Base-by-base conservation (phyloP, 2,329 filamentous ascomycete genomes). In the Trichophyton simii region DNA sequence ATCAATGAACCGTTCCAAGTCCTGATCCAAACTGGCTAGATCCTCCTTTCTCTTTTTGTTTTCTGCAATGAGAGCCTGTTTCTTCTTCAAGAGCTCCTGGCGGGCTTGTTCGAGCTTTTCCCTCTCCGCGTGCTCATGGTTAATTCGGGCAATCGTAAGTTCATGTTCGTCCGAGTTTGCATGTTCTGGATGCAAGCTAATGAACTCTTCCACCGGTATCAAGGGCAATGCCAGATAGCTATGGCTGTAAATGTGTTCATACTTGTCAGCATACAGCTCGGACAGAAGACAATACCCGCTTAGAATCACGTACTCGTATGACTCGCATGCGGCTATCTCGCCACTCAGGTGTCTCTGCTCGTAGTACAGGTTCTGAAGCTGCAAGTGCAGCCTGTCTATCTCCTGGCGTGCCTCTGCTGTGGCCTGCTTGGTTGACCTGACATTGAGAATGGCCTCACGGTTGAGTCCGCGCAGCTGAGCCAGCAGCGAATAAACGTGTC, bases 1-100 rank as follows among this genome's bases (percentile, higher is more conserved):
- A 74, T 95, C 90, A 68, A 96, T 92, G 71, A 96, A 96, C 69
- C 89, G 91, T 76, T 97, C 94, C 62, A 97, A 78, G 73, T 96
- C 90, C 70, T 88, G 87, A 69, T 99, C 94, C 63, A 99, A 77
- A 69, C 88, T 96, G 20, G 88, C 91, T 57, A 99, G 78, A 69
- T 97, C 91, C 61, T 96, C 91, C 72, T 95, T 96, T 66, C 92
- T 83, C 76, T 90, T 90, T 76, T 95, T 95, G 72, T 96, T 96
- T 72, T 87, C 85, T 38, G 83, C 82, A 64, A 87, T 84, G 63
- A 89, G 73, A 2, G 79, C 82, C 69, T 87, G 84, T 70, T 88
- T 89, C 73, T 83, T 82, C 74, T 85, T 90, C 54, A 91, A 76
- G 1, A 91, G 78, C 66, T 87, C 87, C 72, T 91, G 86, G 58